Conservation (phyloP, 345 rosid genomes). For the Citrus sinensis region DVS_A1.0 CM039165.1:31415501-31416000, state of each 20-base stretch:
- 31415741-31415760: no score
- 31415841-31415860: slow-evolving; percentile 23
- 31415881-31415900: slow-evolving; percentile 40
- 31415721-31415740: no score
- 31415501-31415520: no score
- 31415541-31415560: neutral
- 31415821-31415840: slow-evolving; percentile 61
- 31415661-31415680: slow-evolving; percentile 89
- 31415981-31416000: neutral
- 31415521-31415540: neutral
- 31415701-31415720: no score
- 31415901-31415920: neutral
- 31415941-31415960: no score
- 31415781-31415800: slow-evolving; percentile 87
- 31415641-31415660: slow-evolving; percentile 75
- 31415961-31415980: no score
- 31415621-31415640: slow-evolving; percentile 90
- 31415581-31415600: neutral
- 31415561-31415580: neutral
- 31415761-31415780: slow-evolving; percentile 57
- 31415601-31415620: slow-evolving; percentile 57
- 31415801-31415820: slow-evolving; percentile 78
- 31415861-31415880: slow-evolving; percentile 28
- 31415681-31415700: neutral
- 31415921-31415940: neutral